A percentile compares a stretch with the other conserved stretches of the same genome.
phyloP scores from a whole-genome alignment of 2,329 filamentous ascomycete species.

The Sarocladium brachiariae region DNA sequence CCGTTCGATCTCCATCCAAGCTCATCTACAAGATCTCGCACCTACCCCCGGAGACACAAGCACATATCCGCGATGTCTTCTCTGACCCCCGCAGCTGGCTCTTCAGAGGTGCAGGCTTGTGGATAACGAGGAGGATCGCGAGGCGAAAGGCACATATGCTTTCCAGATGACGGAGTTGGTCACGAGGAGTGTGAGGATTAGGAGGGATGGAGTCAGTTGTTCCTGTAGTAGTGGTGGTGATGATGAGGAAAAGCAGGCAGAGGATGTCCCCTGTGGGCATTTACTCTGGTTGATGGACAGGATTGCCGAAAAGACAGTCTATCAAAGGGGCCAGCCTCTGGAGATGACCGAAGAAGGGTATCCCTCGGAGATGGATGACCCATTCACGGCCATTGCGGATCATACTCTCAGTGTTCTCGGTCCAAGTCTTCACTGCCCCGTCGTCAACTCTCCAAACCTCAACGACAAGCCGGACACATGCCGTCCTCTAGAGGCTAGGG shows the following conservation, averaged over 20 bases:
- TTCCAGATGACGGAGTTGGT: conserved; percentile 51
- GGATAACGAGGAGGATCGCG: conserved; percentile 16
- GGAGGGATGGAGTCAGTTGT: conserved; percentile 33
- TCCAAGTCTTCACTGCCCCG: conserved; percentile 43
- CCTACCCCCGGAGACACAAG: conserved; percentile 29
- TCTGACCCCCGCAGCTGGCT: conserved; percentile 41
- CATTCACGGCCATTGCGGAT: conserved; percentile 41
- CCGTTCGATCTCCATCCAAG: conserved; percentile 31
- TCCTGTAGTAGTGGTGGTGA: conserved; percentile 30
- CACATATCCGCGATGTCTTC: conserved; percentile 37
- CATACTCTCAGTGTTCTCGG: conserved; percentile 47
- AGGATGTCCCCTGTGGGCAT: conserved; percentile 35
- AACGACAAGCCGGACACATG: conserved; percentile 23
- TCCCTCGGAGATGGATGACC: conserved; percentile 39
- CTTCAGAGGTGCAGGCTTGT: conserved; percentile 43
- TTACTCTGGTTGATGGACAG: conserved; percentile 49
- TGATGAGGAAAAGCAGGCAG: neutral
- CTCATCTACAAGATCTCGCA: conserved; percentile 34
- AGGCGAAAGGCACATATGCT: conserved; percentile 41
- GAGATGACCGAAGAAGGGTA: conserved; percentile 37
- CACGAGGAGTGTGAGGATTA: conserved; percentile 44
- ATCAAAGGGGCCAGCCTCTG: conserved; percentile 32
- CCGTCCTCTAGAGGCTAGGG: conserved; percentile 41
- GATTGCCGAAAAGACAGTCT: conserved; percentile 40
- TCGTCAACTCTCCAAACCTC: conserved; percentile 25